Percentiles rank a stretch among this genome's conserved stretches.
Evolutionary conservation across 495 filamentous ascomycete genomes (phyloP).

Genomic region (Polyplosphaeria fusca): DNA sequence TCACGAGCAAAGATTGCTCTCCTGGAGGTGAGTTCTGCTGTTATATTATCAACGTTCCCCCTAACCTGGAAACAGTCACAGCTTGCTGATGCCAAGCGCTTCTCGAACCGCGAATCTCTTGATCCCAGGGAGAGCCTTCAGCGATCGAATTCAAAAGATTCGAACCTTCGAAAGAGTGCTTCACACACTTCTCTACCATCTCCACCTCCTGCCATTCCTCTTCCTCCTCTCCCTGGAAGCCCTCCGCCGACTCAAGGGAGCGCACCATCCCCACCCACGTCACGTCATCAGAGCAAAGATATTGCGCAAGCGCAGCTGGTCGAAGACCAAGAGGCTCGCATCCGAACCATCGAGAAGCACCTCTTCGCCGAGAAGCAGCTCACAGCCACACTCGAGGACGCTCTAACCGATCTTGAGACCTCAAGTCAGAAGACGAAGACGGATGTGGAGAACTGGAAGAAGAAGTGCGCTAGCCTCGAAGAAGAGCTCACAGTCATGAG

Average conservation of each 20-base stretch:
- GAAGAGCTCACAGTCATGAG: slow-evolving; percentile 69
- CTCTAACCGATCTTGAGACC: slow-evolving; percentile 84
- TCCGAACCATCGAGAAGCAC: slow-evolving; percentile 95
- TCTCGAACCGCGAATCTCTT: slow-evolving; percentile 41
- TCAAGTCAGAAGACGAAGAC: slow-evolving; percentile 80
- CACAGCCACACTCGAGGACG: slow-evolving; percentile 90
- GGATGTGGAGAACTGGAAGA: slow-evolving; percentile 87
- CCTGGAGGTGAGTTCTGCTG: slow-evolving; percentile 69
- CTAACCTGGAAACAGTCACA: slow-evolving; percentile 47
- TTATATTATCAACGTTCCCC: too few species aligned
- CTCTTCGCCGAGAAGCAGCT: slow-evolving; percentile 94
- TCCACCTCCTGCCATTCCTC: slow-evolving; percentile 85
- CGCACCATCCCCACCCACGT: slow-evolving; percentile 46
- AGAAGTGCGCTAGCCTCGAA: slow-evolving; percentile 73
- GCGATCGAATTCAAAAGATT: slow-evolving; percentile 74
- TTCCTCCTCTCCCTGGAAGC: slow-evolving; percentile 76
- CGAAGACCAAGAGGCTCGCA: slow-evolving; percentile 92
- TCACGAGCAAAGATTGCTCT: slow-evolving; percentile 59
- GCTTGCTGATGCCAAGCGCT: slow-evolving; percentile 51
- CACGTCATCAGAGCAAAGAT: slow-evolving; percentile 78
- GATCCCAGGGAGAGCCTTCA: slow-evolving; percentile 51
- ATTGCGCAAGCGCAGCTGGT: slow-evolving; percentile 68
- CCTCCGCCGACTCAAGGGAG: slow-evolving; percentile 40
- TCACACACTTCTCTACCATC: slow-evolving; percentile 84
- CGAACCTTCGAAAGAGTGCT: slow-evolving; percentile 79